phyloP scores from a whole-genome alignment of 345 rosid species.

The Gossypium stocksii region DNA sequence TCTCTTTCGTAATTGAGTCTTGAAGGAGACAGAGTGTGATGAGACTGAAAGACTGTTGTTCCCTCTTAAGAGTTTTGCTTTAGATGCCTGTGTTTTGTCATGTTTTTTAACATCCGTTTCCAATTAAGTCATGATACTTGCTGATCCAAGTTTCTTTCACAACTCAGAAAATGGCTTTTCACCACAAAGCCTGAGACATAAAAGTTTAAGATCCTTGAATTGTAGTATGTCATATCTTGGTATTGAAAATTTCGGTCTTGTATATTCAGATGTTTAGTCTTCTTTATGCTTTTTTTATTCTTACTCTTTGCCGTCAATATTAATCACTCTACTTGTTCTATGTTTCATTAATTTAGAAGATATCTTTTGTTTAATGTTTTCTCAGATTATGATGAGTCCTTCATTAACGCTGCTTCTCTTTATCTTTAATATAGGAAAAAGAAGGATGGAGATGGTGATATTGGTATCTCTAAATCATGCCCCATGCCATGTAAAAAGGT shows the following conservation, averaged over 20 bases:
- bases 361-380: background rate
- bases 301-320: background rate
- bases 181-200: background rate
- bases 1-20: background rate
- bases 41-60: background rate
- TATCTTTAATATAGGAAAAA: slow-evolving; percentile 8
- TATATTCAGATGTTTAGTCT: background rate
- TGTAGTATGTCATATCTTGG: background rate
- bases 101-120: background rate
- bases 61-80: background rate
- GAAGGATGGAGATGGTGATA: background rate
- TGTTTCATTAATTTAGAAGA: background rate
- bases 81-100: background rate
- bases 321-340: background rate
- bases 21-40: background rate
- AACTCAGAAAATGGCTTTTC: background rate
- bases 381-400: background rate
- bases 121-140: background rate
- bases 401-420: background rate
- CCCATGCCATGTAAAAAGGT: slow-evolving; percentile 8
- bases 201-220: background rate
- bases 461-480: background rate
- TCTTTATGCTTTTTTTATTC: background rate
- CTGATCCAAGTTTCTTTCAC: background rate
- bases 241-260: background rate